Base-by-base conservation (phyloP, 2,329 filamentous ascomycete species). In the Colletotrichum melonis region DNA sequence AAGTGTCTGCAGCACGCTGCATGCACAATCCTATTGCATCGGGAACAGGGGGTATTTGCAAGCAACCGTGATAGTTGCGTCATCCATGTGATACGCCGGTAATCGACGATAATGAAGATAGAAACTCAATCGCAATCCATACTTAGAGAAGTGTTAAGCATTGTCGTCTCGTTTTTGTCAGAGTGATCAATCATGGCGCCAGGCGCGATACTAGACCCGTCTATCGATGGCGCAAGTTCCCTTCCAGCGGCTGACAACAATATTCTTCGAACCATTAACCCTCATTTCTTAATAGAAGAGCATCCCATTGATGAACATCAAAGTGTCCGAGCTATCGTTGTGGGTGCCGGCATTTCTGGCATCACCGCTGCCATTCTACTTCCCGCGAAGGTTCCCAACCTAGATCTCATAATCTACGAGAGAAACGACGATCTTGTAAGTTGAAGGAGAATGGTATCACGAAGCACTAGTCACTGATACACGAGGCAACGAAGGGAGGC, bases 381-480 rank as follows among this genome's bases (percentile, higher is more conserved):
- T 1, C 92, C 92, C 0, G 87, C 84, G 7, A 95, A 95, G 75
- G 89, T 95, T 0, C 92, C 92, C 0, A 87, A 88, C 0, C 88
- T 94, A 58, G 83, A 92, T 58, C 81, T 94, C 72, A 89, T 86
- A 1, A 90, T 94, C 54, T 90, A 90, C 67, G 92, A 49, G 78
- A 94, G 93, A 82, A 93, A 93, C 75, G 77, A 83, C 0, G 91
- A 93, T 65, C 87, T 93, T 78, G 91, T 92, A 83, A 76, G 89
- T 84, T 2, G 2, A 32, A 19, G 4, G 7, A 49, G 8, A n/a
- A 49, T 1, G 16, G 4, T 11, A n/a, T 9, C 16, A 3, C 19
- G 3, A 49, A 28, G 2, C 55, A 30, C 19, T 22, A 32, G n/a
- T 57, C 9, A 28, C 55, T 32, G 19, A 11, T 30, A 14, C 14